These are phyloP conservation scores for Mycena rebaudengoi DNA, from an alignment of 768 basidiomycete genomes.

Conservation along the genomic window DNA sequence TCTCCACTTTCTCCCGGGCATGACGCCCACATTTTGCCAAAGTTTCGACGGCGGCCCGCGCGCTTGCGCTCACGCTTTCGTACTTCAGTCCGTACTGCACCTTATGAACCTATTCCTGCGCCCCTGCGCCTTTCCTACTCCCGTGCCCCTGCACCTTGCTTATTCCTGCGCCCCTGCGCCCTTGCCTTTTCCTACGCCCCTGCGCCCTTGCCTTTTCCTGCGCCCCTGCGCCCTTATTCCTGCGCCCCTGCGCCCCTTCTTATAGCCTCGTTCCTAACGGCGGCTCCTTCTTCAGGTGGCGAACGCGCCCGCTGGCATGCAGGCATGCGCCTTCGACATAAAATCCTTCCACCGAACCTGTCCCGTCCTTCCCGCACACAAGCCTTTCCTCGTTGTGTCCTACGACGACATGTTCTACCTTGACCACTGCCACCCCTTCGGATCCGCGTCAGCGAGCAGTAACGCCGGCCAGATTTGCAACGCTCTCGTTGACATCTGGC, in stretches of 20 bases:
- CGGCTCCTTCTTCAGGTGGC: slow-evolving; percentile 22
- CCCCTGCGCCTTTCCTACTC: no score
- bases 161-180: no score
- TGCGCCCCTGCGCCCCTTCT: neutral
- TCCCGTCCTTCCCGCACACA: slow-evolving; percentile 22
- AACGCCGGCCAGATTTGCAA: slow-evolving; percentile 27
- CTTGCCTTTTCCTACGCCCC: neutral
- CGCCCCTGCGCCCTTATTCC: neutral
- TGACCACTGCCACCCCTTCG: slow-evolving; percentile 31
- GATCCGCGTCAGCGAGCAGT: slow-evolving; percentile 19
- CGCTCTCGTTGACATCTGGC: no score
- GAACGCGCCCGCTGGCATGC: slow-evolving; percentile 25
- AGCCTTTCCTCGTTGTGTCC: slow-evolving; percentile 22
- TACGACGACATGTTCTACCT: slow-evolving; percentile 17
- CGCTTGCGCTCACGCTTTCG: no score
- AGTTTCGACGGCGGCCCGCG: no score
- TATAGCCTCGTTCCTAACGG: neutral
- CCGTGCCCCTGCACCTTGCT: no score
- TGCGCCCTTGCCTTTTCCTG: neutral
- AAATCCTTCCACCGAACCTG: slow-evolving; percentile 26
- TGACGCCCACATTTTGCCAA: no score
- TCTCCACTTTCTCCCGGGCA: no score
- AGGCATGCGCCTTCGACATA: slow-evolving; percentile 29
- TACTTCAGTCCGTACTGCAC: no score
- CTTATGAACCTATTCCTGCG: no score